Base-by-base conservation (phyloP, 164 flowering plant species). In the Taxillus chinensis region DNA sequence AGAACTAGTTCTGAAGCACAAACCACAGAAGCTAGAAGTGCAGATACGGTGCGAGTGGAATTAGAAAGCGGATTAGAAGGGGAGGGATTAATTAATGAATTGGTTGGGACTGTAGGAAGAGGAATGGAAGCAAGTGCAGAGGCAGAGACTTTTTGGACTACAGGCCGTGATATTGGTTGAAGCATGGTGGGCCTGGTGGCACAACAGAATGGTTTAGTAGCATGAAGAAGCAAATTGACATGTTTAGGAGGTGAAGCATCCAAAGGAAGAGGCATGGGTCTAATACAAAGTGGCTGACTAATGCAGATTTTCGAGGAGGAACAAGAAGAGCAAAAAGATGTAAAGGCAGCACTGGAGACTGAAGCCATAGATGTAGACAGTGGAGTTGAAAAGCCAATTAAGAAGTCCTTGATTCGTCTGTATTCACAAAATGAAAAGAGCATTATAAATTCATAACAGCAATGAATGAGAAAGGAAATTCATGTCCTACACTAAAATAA, bases 11-110 rank as follows among this genome's bases (percentile, higher is more conserved):
- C 70, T 14, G 70, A 62, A 2, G 60, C n/a, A 37, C 81, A 64
- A 12, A 74, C 14, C 5, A 80, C 66, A 43, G 75, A 13, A n/a
- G 81, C 72, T 52, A 77, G 39, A 56, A 89, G 52, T 7, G 83
- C 67, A 4, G 84, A 59, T 60, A 85, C 51, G 17, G 93, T 81
- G 17, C 85, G 84, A 3, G 86, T 80, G 1, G 91, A 81, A 14
- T 78, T 80, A 37, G 72, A 48, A 62, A 81, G 65, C 2, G 60
- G 59, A 48, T 8, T 4, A 48, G 51, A 11, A 27, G 27, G 27
- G 51, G 1, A 11, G 12, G 51, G 13, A 48, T 48, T 48, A 27
- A 27, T 27, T 11, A 48, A 7, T 11, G 13, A 11, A 48, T 11
- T 11, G 12, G 51, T 48, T 11, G 51, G 51, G 13, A 48, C 13